Base-by-base conservation (phyloP, 2,329 filamentous ascomycete species). In the Gyromitra esculenta region DNA sequence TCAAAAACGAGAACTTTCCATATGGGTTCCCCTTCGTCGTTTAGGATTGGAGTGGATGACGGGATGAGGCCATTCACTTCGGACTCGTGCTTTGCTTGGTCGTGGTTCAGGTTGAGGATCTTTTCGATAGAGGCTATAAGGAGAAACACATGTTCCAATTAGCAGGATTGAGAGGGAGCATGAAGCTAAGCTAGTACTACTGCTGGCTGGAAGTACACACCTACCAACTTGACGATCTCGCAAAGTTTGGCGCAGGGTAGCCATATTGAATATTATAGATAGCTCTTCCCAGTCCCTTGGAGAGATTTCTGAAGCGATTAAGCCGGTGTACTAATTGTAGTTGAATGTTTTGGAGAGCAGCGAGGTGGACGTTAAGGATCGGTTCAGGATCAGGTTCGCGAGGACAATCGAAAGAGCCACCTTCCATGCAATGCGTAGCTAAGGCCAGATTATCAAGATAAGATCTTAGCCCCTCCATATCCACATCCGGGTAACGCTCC, bases 1-100 rank as follows among this genome's bases (percentile, higher is more conserved):
- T 99, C 96, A 82, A 99, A 98, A 8, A 99, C 93, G 67, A 99
- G 86, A 5, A 98, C 92, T 84, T 98, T 98, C 95, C 95, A 98
- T 85, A 97, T 94, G 0, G 95, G 94, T 81, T 97, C 93, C 78
- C 94, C 94, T 81, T 96, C 91, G 60, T 92, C 88, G 80, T 94
- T 94, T 77, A 97, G 86, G 68, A 97, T 92, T 15, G 93, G 91
- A n/a, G 91, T 90, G 48, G 91, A 88, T 70, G 91, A 87, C 48
- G 78, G 68, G 71, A 91, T 85, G 8, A 91, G 84, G 65, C 90
- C 90, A 81, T 90, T 91, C 72, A 88, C 86, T 59, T 88, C 85
- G 50, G 87, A 83, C 74, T 94, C 91, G 76, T 92, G 87, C 83
- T 80, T 88, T 82, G 85, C 88, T 77, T 85, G 83, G 48, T 89